Conservation (phyloP, 768 basidiomycete genomes). For the Hygrophorus russula region DNA sequence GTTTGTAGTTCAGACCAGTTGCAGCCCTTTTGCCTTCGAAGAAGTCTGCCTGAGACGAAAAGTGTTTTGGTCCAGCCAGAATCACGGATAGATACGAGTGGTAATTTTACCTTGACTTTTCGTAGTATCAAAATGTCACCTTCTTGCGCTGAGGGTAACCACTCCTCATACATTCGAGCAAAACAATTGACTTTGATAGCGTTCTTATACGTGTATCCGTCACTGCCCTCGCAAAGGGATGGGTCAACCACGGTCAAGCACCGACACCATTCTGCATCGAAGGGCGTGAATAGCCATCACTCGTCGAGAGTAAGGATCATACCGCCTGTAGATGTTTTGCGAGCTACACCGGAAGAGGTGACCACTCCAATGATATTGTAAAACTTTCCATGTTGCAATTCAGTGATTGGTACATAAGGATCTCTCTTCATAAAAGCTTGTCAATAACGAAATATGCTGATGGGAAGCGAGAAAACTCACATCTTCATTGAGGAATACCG, state of each 20-base stretch:
- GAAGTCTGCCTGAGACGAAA: background rate
- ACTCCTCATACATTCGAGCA: slow-evolving; percentile 30
- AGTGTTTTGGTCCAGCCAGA: background rate
- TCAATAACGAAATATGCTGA: background rate
- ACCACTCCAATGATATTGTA: slow-evolving; percentile 9
- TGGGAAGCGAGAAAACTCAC: background rate
- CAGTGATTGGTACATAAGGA: background rate
- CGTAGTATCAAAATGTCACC: slow-evolving; percentile 43
- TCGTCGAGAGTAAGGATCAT: slow-evolving; percentile 1
- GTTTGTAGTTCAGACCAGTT: slow-evolving; percentile 32
- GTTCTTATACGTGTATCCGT: slow-evolving; percentile 12
- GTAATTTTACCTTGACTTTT: slow-evolving; percentile 33
- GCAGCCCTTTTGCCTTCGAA: background rate
- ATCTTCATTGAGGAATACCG: background rate
- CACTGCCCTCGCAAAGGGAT: slow-evolving; percentile 22
- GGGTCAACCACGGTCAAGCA: slow-evolving; percentile 42
- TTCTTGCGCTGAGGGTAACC: slow-evolving; percentile 36
- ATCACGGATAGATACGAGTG: background rate
- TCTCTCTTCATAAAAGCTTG: background rate
- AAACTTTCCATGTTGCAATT: background rate
- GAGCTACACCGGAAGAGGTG: background rate
- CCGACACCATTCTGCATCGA: slow-evolving; percentile 31
- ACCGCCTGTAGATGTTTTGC: background rate
- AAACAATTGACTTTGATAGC: slow-evolving; percentile 41
- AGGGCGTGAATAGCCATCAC: background rate